Evolutionary conservation across 345 rosid species (phyloP), one percentile per base, ranked within the genome.

Genomic region (Erodium maritimum): DNA sequence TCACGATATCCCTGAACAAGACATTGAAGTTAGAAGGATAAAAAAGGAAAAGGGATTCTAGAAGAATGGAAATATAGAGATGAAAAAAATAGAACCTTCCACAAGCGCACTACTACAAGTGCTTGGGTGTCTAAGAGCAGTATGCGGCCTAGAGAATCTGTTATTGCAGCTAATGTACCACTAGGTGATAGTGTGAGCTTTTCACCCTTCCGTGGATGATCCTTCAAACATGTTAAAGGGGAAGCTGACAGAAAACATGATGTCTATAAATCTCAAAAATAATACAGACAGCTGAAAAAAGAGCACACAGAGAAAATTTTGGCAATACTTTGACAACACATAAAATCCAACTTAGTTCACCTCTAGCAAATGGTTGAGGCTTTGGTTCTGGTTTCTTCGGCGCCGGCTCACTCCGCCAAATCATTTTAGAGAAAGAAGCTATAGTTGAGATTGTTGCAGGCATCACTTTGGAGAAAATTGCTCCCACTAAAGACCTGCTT

Each of bases 131-230:
- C 99, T 66, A 93, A 75, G 34, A 89, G 86, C 77, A 85, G 82
- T 71, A 93, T 85, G 20, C 99, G 95, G 65, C 97, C 99, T 68
- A 93, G 91, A 56, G 99, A 93, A 75, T 93, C 99, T 21, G 99
- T 87, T 57, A 93, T 83, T 6, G 99, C 95, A 72, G 99, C 99
- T 76, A 93, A 77, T 55, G 99, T 87, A 58, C 97, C 99, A 73
- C 95, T 87, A 16, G 99, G 99, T 12, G 95, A 93, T 73, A 87
- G 63, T 0, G 90, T 86, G 50, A 87, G 80, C 76, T 81, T 87
- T 71, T 93, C 95, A 4, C 99, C 96, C 76, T 87, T 93, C 69
- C 99, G 81, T 25, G 99, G 99, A 23, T 80, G 70, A 84, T 93
- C 97, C 69, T 89, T 87, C 76, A 93, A 77, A 77, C 96, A 89